A percentile compares a stretch with the other conserved stretches of the same genome.
These are phyloP conservation scores for Yamadazyma spencermartinsiae DNA, from an alignment of 1,139 yeast species.

Conservation along the genomic window DNA sequence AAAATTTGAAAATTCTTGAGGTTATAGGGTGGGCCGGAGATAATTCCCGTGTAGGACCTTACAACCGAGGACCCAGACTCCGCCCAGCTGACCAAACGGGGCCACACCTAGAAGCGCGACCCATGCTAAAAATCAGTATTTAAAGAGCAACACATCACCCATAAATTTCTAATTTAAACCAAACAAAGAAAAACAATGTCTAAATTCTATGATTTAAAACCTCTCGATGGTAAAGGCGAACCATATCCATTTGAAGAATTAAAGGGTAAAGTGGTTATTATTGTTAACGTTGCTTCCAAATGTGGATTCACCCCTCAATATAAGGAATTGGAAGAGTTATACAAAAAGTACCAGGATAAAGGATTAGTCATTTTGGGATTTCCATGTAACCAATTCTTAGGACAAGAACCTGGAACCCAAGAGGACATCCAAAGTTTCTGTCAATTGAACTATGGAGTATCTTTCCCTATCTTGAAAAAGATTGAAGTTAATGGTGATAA, in stretches of 20 bases:
- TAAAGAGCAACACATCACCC: too few relatives aligned
- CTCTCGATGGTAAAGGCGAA: conserved; percentile 49
- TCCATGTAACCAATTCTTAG: conserved; percentile 77
- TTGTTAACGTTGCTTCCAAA: conserved; percentile 94
- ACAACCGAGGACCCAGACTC: conserved; percentile 1
- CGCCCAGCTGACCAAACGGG: too few relatives aligned
- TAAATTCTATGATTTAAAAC: conserved; percentile 41
- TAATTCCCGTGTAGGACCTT: background rate
- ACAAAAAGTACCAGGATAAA: conserved; percentile 72
- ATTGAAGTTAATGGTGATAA: conserved; percentile 84
- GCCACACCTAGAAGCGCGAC: too few relatives aligned
- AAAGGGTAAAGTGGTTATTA: conserved; percentile 85
- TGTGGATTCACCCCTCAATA: conserved; percentile 86
- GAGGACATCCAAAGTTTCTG: conserved; percentile 46
- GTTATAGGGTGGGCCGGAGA: conserved; percentile 1
- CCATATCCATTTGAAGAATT: conserved; percentile 67
- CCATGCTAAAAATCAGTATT: too few relatives aligned
- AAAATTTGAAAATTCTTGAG: background rate
- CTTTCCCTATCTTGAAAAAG: conserved; percentile 87
- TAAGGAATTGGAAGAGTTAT: conserved; percentile 74
- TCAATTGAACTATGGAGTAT: conserved; percentile 50
- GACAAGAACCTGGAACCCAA: conserved; percentile 45
- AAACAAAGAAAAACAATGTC: conserved; percentile 25
- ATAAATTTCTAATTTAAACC: background rate
- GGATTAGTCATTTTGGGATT: conserved; percentile 84